Percentiles rank a stretch among this genome's conserved stretches.
These are phyloP conservation scores for Pulveroboletus sp. DNA, from an alignment of 768 basidiomycete genomes.

Conservation along the genomic window DNA sequence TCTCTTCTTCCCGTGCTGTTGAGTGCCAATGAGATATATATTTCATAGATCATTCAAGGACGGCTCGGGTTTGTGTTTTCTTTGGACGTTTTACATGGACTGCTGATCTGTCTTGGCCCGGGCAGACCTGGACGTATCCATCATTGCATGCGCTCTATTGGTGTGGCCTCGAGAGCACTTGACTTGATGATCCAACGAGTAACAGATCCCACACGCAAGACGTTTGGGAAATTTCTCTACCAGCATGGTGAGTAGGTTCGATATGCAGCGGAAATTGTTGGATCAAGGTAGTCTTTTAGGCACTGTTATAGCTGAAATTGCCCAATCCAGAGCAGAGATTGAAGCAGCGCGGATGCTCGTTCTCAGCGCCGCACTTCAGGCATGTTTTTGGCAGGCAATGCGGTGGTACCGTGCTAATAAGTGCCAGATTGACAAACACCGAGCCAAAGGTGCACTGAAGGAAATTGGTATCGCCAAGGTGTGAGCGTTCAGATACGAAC, in stretches of 20 bases:
- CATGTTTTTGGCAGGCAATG: slow-evolving; percentile 19
- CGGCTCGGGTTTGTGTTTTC: slow-evolving; percentile 70
- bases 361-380: slow-evolving; percentile 87
- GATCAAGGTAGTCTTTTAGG: slow-evolving; percentile 41
- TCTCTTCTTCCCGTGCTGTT: not conserved
- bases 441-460: slow-evolving; percentile 93
- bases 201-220: slow-evolving; percentile 88
- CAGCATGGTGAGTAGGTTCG: slow-evolving; percentile 68
- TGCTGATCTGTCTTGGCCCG: not conserved
- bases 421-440: slow-evolving; percentile 80
- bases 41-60: slow-evolving; percentile 82
- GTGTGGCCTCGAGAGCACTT: slow-evolving; percentile 78
- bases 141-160: slow-evolving; percentile 97
- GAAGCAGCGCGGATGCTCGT: slow-evolving; percentile 87
- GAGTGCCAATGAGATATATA: not conserved
- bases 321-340: slow-evolving; percentile 89
- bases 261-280: not conserved
- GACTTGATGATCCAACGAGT: slow-evolving; percentile 88
- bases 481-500: slow-evolving; percentile 6
- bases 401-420: slow-evolving; percentile 1
- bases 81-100: not conserved
- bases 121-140: slow-evolving; percentile 92
- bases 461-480: slow-evolving; percentile 99
- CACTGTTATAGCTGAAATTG: slow-evolving; percentile 88
- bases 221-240: slow-evolving; percentile 89